Evolutionary conservation across 768 basidiomycete genomes (phyloP), one percentile per base, ranked within the genome.

Genomic region (Lactarius vividus): DNA sequence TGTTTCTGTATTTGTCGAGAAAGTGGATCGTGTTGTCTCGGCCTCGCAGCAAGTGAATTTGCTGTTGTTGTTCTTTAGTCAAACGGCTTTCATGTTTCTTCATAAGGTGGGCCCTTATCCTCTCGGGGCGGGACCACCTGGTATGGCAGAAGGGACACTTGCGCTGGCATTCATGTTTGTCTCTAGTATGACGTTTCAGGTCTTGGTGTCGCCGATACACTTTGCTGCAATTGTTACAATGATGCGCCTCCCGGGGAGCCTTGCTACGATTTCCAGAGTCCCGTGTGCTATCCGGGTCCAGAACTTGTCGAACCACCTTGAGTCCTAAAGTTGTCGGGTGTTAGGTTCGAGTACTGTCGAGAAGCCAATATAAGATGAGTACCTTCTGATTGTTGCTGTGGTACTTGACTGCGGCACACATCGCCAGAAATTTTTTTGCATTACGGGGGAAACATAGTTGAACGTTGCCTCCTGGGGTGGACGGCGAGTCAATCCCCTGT

Each of bases 91-190:
- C 3, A 20, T 64, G 63, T n/a, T 11, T 3, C 23, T 9, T 13
- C 33, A 52, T 23, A n/a, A 59, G 49, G 44, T 64, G 63, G 4
- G 1, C 9, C 15, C 40, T 54, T 23, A 64, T 64, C 39, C 18
- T 53, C 8, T 53, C 57, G 6, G 63, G 35, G 29, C 63, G 63
- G 16, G 57, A 59, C 63, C 63, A 64, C 15, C 28, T 33, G 16
- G 1, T 1, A 11, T 0, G 13, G 10, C 63, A 64, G 23, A 64
- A 29, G 29, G 58, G 58, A 23, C 63, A 64, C n/a, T 20, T 42
- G 29, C 29, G 37, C 3, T 39, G 39, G 6, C 2, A 1, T 23
- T 35, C 29, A 16, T 64, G 58, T 7, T 15, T 59, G 52, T 59
- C 63, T 44, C 29, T 26, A 23, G 26, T 9, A 20, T 64, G 63